Percentiles rank a stretch among this genome's conserved stretches.
phyloP scores from a whole-genome alignment of 768 basidiomycete species.

The Panaeolus cyanescens region DNA sequence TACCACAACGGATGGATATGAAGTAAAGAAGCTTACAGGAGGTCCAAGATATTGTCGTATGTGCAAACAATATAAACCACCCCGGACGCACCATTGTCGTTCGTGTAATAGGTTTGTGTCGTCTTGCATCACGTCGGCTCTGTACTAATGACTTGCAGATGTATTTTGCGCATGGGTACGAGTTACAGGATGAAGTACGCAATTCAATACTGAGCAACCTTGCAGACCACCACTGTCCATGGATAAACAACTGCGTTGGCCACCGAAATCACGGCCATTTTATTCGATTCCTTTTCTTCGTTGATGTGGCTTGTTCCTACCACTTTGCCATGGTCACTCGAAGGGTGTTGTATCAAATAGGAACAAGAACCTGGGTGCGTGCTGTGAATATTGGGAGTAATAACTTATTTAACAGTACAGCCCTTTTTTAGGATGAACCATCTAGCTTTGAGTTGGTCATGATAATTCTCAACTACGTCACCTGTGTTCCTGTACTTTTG shows the following conservation, averaged over 20 bases:
- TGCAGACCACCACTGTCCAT: slow-evolving; percentile 88
- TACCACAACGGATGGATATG: slow-evolving; percentile 68
- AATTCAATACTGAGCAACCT: slow-evolving; percentile 10
- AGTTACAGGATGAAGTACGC: background rate
- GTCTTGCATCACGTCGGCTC: background rate
- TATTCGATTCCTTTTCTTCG: slow-evolving; percentile 89
- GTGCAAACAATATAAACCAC: slow-evolving; percentile 85
- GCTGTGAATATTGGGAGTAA: background rate
- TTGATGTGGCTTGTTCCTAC: slow-evolving; percentile 87
- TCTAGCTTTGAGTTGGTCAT: slow-evolving; percentile 72
- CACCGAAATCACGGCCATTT: slow-evolving; percentile 89
- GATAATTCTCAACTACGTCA: slow-evolving; percentile 84
- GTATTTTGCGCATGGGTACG: slow-evolving; percentile 89
- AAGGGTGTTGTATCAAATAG: slow-evolving; percentile 54
- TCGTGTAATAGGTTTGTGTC: slow-evolving; percentile 74
- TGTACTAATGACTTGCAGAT: slow-evolving; percentile 42
- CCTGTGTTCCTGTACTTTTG: slow-evolving; percentile 84
- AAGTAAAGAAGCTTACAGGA: slow-evolving; percentile 89
- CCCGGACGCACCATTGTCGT: slow-evolving; percentile 90
- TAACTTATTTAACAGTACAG: background rate
- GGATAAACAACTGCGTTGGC: slow-evolving; percentile 95
- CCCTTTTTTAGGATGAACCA: slow-evolving; percentile 63
- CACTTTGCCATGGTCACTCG: slow-evolving; percentile 82
- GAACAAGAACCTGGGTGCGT: slow-evolving; percentile 54
- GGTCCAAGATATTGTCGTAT: slow-evolving; percentile 83